Conservation (phyloP, 2,329 filamentous ascomycete species). For the Aspergillus sp. region DNA sequence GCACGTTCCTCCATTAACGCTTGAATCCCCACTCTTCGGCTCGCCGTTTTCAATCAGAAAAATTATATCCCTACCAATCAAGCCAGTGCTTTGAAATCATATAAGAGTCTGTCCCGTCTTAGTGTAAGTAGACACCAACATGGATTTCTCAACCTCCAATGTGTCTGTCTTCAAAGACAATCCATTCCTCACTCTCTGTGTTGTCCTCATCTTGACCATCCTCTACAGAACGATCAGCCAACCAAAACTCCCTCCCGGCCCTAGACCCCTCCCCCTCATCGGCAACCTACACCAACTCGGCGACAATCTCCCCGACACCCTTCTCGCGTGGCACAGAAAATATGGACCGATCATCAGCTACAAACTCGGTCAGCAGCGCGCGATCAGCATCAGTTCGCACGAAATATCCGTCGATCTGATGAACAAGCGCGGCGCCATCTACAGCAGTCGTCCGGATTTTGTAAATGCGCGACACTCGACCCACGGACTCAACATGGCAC, state of each 20-base stretch:
- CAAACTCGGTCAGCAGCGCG: constrained; percentile 24
- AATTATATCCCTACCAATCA: too few species aligned
- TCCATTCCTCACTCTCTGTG: too few species aligned
- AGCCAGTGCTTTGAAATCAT: too few species aligned
- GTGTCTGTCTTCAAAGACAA: too few species aligned
- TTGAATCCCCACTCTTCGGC: too few species aligned
- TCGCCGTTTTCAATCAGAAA: too few species aligned
- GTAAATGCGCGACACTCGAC: constrained; percentile 45
- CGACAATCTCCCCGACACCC: constrained; percentile 15
- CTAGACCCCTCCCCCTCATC: constrained; percentile 24
- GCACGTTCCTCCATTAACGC: too few species aligned
- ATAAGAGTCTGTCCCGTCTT: too few species aligned
- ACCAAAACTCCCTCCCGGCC: constrained; percentile 20
- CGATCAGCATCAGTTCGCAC: constrained; percentile 44
- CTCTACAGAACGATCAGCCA: too few species aligned
- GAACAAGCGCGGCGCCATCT: constrained; percentile 48
- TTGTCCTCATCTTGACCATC: too few species aligned
- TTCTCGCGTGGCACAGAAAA: constrained; percentile 26
- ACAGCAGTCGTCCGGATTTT: constrained; percentile 49
- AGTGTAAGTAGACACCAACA: too few species aligned
- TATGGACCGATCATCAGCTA: constrained; percentile 30
- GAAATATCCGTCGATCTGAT: constrained; percentile 51
- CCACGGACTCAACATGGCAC: constrained; percentile 34
- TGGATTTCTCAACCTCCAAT: too few species aligned
- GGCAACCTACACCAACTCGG: constrained; percentile 30